phyloP scores from a whole-genome alignment of 257 asterid genomes.

The Handroanthus guayacan region DNA sequence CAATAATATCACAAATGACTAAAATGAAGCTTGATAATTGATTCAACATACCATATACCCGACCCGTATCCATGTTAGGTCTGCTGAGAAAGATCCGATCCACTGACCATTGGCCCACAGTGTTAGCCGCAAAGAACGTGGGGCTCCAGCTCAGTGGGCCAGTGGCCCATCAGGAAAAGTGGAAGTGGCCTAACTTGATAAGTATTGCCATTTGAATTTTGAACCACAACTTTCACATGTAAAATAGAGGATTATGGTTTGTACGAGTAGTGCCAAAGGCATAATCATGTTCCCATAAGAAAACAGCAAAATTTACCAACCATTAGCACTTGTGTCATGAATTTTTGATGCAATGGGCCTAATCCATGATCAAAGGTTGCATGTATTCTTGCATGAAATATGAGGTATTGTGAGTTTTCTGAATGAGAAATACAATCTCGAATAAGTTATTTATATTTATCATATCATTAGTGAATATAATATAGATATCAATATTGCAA shows the following conservation, averaged over 20 bases:
- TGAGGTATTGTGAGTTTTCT: too few relatives aligned
- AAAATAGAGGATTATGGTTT: conserved; percentile 7
- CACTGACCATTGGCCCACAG: not conserved
- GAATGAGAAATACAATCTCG: too few relatives aligned
- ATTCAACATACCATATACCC: not conserved
- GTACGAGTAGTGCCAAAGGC: conserved; percentile 16
- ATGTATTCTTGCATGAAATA: not conserved
- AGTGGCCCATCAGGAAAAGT: conserved; percentile 30
- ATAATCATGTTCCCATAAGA: conserved; percentile 29
- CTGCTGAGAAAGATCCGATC: conserved; percentile 1
- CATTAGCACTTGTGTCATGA: conserved; percentile 4
- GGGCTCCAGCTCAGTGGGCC: conserved; percentile 20
- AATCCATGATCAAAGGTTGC: not conserved
- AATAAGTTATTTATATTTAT: too few relatives aligned
- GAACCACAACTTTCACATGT: conserved; percentile 36
- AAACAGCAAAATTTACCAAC: conserved; percentile 34
- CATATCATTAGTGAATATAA: too few relatives aligned
- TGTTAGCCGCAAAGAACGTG: conserved; percentile 26
- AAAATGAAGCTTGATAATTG: not conserved
- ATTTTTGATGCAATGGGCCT: conserved; percentile 24
- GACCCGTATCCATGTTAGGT: not conserved
- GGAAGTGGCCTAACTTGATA: conserved; percentile 27
- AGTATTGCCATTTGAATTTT: conserved; percentile 25
- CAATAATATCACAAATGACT: not conserved
- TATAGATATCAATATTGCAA: too few relatives aligned